phyloP scores from a whole-genome alignment of 768 basidiomycete species.

The Podaxis mareebaensis region DNA sequence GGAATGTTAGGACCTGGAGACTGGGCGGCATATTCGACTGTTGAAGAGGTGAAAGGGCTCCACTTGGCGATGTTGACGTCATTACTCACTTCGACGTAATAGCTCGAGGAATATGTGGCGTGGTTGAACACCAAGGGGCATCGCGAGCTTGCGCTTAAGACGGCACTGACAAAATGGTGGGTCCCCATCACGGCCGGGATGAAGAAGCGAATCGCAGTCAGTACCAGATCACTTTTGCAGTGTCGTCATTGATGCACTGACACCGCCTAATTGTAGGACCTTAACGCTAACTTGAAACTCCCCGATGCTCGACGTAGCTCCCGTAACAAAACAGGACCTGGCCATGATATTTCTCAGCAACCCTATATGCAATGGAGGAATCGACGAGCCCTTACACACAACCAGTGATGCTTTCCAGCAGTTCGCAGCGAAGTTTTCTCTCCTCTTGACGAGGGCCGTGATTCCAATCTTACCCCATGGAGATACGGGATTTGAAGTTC shows the following conservation, averaged over 20 bases:
- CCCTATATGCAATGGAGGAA: conserved; percentile 91
- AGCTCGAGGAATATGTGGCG: conserved; percentile 81
- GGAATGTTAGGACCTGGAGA: conserved; percentile 73
- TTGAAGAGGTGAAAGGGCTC: conserved; percentile 72
- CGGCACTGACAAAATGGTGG: conserved; percentile 80
- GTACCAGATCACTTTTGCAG: conserved; percentile 27
- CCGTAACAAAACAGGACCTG: conserved; percentile 59
- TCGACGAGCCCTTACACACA: conserved; percentile 60
- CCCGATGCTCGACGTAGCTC: conserved; percentile 82
- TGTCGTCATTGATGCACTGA: not conserved
- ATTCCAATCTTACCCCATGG: not conserved
- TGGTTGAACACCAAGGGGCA: conserved; percentile 95
- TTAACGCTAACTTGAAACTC: conserved; percentile 65
- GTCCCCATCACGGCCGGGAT: conserved; percentile 79
- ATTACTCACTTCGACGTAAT: conserved; percentile 19
- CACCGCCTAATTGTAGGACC: conserved; percentile 48
- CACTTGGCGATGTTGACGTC: conserved; percentile 3
- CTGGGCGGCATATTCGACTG: conserved; percentile 89
- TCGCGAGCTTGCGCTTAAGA: conserved; percentile 81
- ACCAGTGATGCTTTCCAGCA: conserved; percentile 20
- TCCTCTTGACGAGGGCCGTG: not conserved
- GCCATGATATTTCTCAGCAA: conserved; percentile 69
- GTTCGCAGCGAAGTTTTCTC: conserved; percentile 6
- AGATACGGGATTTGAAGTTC: not conserved
- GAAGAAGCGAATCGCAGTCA: conserved; percentile 70